These are phyloP conservation scores for Asterochloris erici DNA, from an alignment of 139 green algal species.

Conservation along the genomic window DNA sequence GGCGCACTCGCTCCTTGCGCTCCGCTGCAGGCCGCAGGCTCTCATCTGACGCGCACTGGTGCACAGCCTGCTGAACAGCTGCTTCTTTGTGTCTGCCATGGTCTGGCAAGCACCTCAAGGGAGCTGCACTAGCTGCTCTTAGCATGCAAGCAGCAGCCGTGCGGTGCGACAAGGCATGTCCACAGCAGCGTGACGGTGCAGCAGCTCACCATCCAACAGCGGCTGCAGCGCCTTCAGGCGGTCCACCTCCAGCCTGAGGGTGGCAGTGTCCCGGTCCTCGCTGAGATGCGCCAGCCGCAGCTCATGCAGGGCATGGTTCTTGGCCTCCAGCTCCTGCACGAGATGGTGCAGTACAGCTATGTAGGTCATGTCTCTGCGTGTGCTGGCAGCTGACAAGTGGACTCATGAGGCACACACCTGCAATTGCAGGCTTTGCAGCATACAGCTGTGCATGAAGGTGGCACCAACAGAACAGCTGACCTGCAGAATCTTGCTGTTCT, in stretches of 20 bases:
- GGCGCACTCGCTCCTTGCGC: constrained; percentile 2
- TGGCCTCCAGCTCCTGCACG: constrained; percentile 4
- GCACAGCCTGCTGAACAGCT: too few relatives aligned
- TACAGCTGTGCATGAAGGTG: too few relatives aligned
- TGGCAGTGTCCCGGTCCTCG: constrained; percentile 7
- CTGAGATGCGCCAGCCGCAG: constrained; percentile 15
- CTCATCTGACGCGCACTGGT: neutral
- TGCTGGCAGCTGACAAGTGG: too few relatives aligned
- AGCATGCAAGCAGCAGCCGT: too few relatives aligned
- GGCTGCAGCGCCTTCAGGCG: constrained; percentile 9
- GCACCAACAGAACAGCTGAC: too few relatives aligned
- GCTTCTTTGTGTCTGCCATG: too few relatives aligned
- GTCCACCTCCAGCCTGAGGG: constrained; percentile 5
- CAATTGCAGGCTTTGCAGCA: too few relatives aligned
- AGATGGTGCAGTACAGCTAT: neutral
- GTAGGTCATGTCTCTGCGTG: too few relatives aligned
- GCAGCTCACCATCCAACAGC: constrained; percentile 11
- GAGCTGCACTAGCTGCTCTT: too few relatives aligned
- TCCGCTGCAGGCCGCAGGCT: constrained; percentile 1
- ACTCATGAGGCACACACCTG: too few relatives aligned
- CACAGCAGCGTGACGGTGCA: neutral
- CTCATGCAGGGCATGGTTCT: constrained; percentile 10
- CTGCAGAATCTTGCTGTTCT: neutral
- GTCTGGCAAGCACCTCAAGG: too few relatives aligned
- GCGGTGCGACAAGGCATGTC: too few relatives aligned